Percentiles rank a stretch among this genome's conserved stretches.
phyloP scores from a whole-genome alignment of 1,139 yeast species.

The Casaregolazyma suthepensis region DNA sequence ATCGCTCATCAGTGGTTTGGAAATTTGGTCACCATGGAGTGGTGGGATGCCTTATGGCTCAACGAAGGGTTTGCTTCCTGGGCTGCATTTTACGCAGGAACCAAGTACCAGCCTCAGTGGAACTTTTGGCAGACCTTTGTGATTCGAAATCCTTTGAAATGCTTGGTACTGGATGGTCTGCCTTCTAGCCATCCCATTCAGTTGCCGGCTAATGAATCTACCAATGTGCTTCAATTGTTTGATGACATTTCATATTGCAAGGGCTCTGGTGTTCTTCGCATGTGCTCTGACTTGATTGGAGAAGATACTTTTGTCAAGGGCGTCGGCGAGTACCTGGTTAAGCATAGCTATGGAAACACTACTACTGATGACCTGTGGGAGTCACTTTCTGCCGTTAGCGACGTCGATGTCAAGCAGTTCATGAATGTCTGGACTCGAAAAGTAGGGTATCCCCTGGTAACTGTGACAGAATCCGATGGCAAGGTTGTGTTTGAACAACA shows the following conservation, averaged over 20 bases:
- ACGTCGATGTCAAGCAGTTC: constrained; percentile 46
- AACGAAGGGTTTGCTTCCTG: constrained; percentile 80
- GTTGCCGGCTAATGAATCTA: constrained; percentile 66
- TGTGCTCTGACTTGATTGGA: constrained; percentile 67
- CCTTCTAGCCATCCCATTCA: constrained; percentile 75
- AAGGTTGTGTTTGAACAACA: constrained; percentile 43
- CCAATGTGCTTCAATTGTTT: constrained; percentile 71
- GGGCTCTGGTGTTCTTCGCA: constrained; percentile 69
- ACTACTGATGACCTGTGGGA: constrained; percentile 56
- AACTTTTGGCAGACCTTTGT: constrained; percentile 60
- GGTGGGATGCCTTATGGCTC: constrained; percentile 84
- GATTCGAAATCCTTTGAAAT: constrained; percentile 56
- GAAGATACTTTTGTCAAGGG: constrained; percentile 61
- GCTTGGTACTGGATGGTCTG: constrained; percentile 59
- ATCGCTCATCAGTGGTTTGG: constrained; percentile 86
- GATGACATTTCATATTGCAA: constrained; percentile 72
- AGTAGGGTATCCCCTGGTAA: constrained; percentile 59
- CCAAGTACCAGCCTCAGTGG: constrained; percentile 72
- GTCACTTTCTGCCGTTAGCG: constrained; percentile 50
- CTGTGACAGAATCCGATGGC: constrained; percentile 35
- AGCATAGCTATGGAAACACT: constrained; percentile 53
- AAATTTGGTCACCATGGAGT: constrained; percentile 74
- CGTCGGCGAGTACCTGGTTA: constrained; percentile 58
- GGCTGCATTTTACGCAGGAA: constrained; percentile 59
- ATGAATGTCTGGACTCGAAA: constrained; percentile 60